Evolutionary conservation across 257 asterid genomes (phyloP), one percentile per base, ranked within the genome.

Genomic region (Jacaranda mimosifolia): DNA sequence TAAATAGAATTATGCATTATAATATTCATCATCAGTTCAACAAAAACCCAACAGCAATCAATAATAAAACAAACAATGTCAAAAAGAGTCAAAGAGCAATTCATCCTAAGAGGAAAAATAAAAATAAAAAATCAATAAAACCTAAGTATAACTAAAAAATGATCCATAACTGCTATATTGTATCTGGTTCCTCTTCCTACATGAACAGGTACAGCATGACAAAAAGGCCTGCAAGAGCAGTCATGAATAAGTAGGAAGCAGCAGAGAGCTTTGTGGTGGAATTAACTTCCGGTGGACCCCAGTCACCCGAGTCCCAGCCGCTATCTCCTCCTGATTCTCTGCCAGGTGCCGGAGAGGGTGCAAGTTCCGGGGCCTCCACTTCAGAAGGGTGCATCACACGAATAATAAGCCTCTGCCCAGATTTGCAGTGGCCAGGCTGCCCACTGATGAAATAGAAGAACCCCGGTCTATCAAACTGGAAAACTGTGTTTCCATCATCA

Each of bases 401-500:
- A 65, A 94, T 18, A 14, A 87, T 86, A 13, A 94, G 79, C 82
- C 88, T 82, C 21, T 91, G 95, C 53, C 97, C 97, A 1, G 84
- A 58, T 7, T 70, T 74, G 83, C 97, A 93, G 82, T 93, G 93
- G 11, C 77, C 87, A 2, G 85, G 77, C 57, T 75, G 62, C 17
- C 97, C 97, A 73, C 98, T 91, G 46, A 94, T 90, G 92, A 94
- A 94, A 46, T 87, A 89, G 82, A 85, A 90, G 55, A 82, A 77
- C 10, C 94, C 98, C 0, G 97, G 52, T 0, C 84, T 84, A 38
- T 82, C 84, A 15, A 94, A 81, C 68, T 45, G 65, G 80, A 82
- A 90, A 67, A 87, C 85, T 0, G 97, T 85, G 78, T 52, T 69
- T 4, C 94, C 98, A 11, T 84, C 89, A 1, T 83, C 83, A 17